Percentiles rank a stretch among this genome's conserved stretches.
Conservation (phyloP, 176 grass and related monocot genomes). For the Otatea glauca region DNA sequence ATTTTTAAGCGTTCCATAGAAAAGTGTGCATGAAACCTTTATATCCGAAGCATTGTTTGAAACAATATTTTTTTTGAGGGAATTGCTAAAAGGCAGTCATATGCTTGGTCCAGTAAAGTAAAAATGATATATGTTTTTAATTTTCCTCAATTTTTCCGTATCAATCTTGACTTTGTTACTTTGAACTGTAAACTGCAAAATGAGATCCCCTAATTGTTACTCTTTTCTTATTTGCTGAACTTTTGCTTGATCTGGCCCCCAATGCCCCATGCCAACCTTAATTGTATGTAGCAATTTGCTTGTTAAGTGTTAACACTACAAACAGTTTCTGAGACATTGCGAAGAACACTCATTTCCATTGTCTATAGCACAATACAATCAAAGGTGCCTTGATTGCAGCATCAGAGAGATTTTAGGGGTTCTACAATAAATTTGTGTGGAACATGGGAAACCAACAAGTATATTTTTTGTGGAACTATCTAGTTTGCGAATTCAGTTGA, state of each 20-base stretch:
- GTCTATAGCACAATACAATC: background rate
- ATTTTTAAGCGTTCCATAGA: constrained; percentile 11
- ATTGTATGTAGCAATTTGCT: background rate
- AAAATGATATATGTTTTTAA: constrained; percentile 13
- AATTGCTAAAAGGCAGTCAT: constrained; percentile 7
- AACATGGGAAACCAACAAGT: background rate
- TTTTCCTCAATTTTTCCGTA: background rate
- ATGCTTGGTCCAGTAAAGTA: constrained; percentile 9
- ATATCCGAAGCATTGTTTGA: constrained; percentile 8
- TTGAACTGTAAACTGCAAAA: constrained; percentile 3
- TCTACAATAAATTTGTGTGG: background rate
- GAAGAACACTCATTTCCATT: background rate
- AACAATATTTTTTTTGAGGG: background rate
- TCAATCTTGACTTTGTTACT: constrained; percentile 4
- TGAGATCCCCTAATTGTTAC: background rate
- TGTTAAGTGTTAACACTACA: constrained; percentile 10
- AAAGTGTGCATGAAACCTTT: background rate
- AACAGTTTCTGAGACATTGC: constrained; percentile 6
- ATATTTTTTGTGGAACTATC: constrained; percentile 9
- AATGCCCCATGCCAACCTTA: constrained; percentile 20
- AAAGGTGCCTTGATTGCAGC: background rate
- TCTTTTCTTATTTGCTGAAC: constrained; percentile 35
- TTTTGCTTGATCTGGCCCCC: constrained; percentile 21
- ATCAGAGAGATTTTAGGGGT: background rate
- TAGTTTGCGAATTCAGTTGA: constrained; percentile 22